phyloP scores from a whole-genome alignment of 345 rosid species.

The Corymbia maculata region DNA sequence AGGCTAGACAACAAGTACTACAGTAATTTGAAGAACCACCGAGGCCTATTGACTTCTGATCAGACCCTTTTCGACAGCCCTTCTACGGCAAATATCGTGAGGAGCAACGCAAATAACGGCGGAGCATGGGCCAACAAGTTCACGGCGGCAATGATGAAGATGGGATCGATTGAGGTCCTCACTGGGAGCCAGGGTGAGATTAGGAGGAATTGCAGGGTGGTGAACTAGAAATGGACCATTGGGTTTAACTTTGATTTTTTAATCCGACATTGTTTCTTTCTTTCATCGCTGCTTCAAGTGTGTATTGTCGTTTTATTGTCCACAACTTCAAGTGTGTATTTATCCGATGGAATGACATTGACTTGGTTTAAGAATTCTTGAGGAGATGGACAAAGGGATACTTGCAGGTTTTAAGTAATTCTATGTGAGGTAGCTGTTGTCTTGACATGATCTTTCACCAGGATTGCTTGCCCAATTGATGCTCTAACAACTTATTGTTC shows the following conservation, averaged over 20 bases:
- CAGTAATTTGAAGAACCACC: neutral
- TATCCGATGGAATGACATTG: neutral
- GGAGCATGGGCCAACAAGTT: neutral
- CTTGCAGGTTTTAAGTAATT: neutral
- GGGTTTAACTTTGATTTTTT: neutral
- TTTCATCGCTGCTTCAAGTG: neutral
- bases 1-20: neutral
- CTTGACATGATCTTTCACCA: neutral
- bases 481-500: neutral
- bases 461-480: neutral
- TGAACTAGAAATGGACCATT: neutral
- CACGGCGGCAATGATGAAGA: conserved; percentile 4
- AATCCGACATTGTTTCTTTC: neutral
- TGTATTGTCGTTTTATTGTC: too few species aligned
- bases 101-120: neutral
- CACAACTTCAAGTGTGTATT: neutral
- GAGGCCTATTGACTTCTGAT: neutral
- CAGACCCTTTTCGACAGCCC: neutral
- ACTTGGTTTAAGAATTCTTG: neutral
- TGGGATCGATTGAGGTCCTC: conserved; percentile 17
- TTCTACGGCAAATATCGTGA: neutral
- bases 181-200: conserved; percentile 8
- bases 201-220: neutral
- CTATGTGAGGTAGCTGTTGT: neutral
- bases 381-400: neutral